These are phyloP conservation scores for Bipolaris zeicola DNA, from an alignment of 2,329 filamentous ascomycete species.

Conservation along the genomic window DNA sequence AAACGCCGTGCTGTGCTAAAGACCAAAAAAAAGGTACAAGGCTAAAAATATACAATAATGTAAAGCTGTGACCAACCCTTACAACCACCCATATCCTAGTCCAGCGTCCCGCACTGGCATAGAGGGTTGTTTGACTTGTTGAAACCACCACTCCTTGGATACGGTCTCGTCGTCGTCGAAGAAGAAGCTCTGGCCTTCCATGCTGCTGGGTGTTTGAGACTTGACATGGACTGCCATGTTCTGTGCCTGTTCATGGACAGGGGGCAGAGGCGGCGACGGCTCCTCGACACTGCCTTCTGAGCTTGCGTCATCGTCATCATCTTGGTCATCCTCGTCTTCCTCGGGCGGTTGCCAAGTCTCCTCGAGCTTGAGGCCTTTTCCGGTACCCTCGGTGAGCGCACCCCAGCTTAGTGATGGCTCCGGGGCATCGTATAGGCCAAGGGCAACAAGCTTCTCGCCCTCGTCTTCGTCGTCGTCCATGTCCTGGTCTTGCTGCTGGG, in stretches of 20 bases:
- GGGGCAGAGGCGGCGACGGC: constrained; percentile 36
- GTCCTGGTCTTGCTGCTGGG: constrained; percentile 52
- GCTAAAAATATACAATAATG: constrained; percentile 13
- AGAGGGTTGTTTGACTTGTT: constrained; percentile 44
- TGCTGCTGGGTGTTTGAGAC: constrained; percentile 35
- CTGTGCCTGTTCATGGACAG: constrained; percentile 23
- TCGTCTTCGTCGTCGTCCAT: constrained; percentile 62
- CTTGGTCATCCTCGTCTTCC: constrained; percentile 47
- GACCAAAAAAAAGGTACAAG: constrained; percentile 4
- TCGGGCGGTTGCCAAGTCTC: constrained; percentile 75
- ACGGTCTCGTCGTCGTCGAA: constrained; percentile 48
- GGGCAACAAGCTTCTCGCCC: constrained; percentile 77
- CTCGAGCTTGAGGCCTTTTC: constrained; percentile 80
- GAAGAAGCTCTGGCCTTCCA: constrained; percentile 51
- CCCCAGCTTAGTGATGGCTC: constrained; percentile 64
- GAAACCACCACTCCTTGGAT: constrained; percentile 51
- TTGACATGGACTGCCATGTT: constrained; percentile 38
- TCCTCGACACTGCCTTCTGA: constrained; percentile 54
- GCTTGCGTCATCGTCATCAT: constrained; percentile 54
- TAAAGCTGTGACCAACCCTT: constrained; percentile 15
- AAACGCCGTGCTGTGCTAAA: constrained; percentile 43
- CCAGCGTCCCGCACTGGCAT: constrained; percentile 48
- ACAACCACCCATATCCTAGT: constrained; percentile 48
- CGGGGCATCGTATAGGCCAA: constrained; percentile 79
- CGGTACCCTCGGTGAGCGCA: constrained; percentile 56